Base-by-base conservation (phyloP, 2,329 filamentous ascomycete species). In the Fusarium nanum region DNA sequence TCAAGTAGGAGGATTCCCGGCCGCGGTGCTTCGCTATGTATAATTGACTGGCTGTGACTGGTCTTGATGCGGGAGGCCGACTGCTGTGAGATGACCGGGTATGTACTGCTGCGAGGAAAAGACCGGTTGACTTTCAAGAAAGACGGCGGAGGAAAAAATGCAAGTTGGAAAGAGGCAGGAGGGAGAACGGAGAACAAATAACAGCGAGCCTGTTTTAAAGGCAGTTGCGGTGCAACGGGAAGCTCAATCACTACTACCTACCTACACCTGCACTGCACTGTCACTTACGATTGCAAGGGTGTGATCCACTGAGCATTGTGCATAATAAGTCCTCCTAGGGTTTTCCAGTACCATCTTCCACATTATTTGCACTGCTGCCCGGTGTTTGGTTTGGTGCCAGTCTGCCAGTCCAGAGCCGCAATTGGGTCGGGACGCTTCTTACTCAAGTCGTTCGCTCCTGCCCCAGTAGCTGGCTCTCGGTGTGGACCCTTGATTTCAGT, bases 51-150 rank as follows among this genome's bases (percentile, higher is more conserved):
- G 68, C 18, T 34, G 27, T 40, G 20, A 20, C 23, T 32, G 42
- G 10, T 23, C 48, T 37, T 67, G 34, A 68, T 72, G 68, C 49
- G 18, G 68, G 68, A 71, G 68, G 68, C 68, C 68, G 55, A 13
- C 59, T 46, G 32, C 50, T 30, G 40, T 49, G 28, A 22, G 34
- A 28, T 37, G 37, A 18, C 5, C 5, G 7, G 28, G 18, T 41
- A 45, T 37, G 20, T 18, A 49, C 12, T 27, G 32, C 41, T 57
- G 18, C 18, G 32, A 41, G 23, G 11, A 32, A n/a, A 27, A n/a
- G 6, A n/a, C 16, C n/a, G 9, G 7, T 53, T 41, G 48, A 11
- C 8, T 22, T 18, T 32, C 5, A 45, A 12, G n/a, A 3, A 7
- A 20, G 8, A 6, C 4, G 12, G 9, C 30, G 6, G 25, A 10